Evolutionary conservation across 768 basidiomycete genomes (phyloP), one percentile per base, ranked within the genome.

Genomic region (Lactarius vividus): DNA sequence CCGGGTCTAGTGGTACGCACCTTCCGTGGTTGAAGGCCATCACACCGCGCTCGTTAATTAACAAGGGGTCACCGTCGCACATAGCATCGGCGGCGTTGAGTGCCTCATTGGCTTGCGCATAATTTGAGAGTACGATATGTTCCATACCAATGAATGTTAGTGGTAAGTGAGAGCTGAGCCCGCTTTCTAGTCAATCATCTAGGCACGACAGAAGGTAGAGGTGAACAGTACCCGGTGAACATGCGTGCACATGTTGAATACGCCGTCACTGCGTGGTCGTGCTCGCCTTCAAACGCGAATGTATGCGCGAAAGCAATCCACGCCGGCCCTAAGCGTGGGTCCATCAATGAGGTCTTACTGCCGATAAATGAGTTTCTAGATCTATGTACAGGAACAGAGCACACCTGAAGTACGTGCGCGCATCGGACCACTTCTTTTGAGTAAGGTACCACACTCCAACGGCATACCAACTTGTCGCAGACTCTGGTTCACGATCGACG

Each of bases 261-360:
- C 1, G 97, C 96, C 0, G 94, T 98, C 54, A 98, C 93, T 3
- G 97, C 96, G 72, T 98, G 96, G 71, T 98, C 96, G 78, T 98
- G 97, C 75, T 99, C 97, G 18, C 96, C 96, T 75, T 99, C 97
- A 70, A 92, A 80, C 2, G 96, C 94, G 78, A 97, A 99, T 0
- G 95, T 95, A 76, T 99, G 97, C 11, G 92, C 97, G 74, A 98
- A 99, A 2, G 95, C 93, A 59, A 98, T 86, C 97, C 97, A 99
- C 0, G 96, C 94, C 11, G 97, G 95, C 0, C 88, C 94, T 75
- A 97, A 97, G 4, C 96, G 85, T 23, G 96, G 92, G 74, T 99
- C 96, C 88, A 98, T 94, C 16, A 99, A 77, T 3, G 93, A 94
- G 0, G 96, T 93, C 84, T 99, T 99, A 73, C 96, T 96, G 66